phyloP scores from a whole-genome alignment of 1,284 basidiomycete species.

The Volvariella volvacea region DNA sequence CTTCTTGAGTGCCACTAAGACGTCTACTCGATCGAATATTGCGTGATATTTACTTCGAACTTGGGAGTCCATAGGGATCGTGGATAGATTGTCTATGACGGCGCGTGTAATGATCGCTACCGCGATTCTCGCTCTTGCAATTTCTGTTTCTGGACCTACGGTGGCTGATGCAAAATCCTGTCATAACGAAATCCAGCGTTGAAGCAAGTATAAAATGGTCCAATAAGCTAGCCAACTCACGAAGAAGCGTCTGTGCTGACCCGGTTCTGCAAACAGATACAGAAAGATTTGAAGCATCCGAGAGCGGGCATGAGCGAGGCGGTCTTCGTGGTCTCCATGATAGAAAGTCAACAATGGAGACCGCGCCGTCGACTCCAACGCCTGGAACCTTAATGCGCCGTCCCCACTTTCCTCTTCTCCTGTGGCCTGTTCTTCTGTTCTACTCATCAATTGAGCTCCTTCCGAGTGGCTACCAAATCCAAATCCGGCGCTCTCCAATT shows the following conservation, averaged over 20 bases:
- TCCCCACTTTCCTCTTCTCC: too few relatives aligned
- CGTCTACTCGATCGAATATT: slow-evolving; percentile 18
- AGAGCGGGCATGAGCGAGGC: too few relatives aligned
- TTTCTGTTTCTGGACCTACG: slow-evolving; percentile 19
- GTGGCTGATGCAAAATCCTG: slow-evolving; percentile 18
- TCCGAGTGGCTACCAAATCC: too few relatives aligned
- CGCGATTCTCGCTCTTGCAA: slow-evolving; percentile 18
- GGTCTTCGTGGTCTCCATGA: too few relatives aligned
- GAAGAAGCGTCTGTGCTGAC: slow-evolving; percentile 13
- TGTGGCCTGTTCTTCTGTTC: too few relatives aligned
- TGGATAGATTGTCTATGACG: slow-evolving; percentile 15
- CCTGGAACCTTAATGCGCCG: too few relatives aligned
- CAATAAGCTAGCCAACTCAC: slow-evolving; percentile 10
- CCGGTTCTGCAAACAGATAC: slow-evolving; percentile 14
- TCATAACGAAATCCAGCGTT: not conserved
- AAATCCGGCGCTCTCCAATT: too few relatives aligned
- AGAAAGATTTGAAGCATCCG: slow-evolving; percentile 18
- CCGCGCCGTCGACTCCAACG: too few relatives aligned
- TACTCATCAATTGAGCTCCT: too few relatives aligned
- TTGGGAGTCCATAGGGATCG: slow-evolving; percentile 14
- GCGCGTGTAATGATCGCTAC: slow-evolving; percentile 15
- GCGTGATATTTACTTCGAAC: slow-evolving; percentile 15
- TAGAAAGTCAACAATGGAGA: too few relatives aligned
- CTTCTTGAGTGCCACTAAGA: slow-evolving; percentile 17
- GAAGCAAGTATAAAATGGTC: not conserved